Conservation (phyloP, 805 yeast species). For the Cyberlindnera meyerae region DNA sequence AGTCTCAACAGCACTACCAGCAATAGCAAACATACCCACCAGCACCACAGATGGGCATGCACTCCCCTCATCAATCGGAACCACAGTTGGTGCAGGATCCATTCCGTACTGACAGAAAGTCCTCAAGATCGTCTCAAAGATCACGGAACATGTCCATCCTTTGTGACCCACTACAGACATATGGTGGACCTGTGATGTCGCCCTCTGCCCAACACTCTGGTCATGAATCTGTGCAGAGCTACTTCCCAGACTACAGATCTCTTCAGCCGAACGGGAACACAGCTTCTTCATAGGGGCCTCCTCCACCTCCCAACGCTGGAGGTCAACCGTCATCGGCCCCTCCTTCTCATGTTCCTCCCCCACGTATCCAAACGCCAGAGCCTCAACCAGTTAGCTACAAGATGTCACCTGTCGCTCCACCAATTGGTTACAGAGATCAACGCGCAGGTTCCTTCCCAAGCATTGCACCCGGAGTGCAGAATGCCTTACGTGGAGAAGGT, state of each 20-base stretch:
- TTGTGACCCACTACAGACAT: slow-evolving; percentile 26
- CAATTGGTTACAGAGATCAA: slow-evolving; percentile 13
- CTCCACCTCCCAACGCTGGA: no score
- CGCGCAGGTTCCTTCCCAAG: slow-evolving; percentile 25
- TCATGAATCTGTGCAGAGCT: slow-evolving; percentile 1
- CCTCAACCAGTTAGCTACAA: slow-evolving; percentile 7
- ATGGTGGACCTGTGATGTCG: slow-evolving; percentile 10
- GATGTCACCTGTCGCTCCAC: slow-evolving; percentile 9
- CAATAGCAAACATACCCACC: slow-evolving; percentile 3
- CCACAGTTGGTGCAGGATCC: slow-evolving; percentile 23
- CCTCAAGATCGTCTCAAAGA: slow-evolving; percentile 20
- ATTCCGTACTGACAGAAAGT: slow-evolving; percentile 20
- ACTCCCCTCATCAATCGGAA: slow-evolving; percentile 1
- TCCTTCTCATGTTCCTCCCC: background rate
- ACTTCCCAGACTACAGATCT: slow-evolving; percentile 20
- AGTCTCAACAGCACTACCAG: slow-evolving; percentile 8
- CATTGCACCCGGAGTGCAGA: slow-evolving; percentile 15
- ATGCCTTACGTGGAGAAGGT: slow-evolving; percentile 13
- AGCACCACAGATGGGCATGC: background rate
- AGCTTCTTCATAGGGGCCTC: no score
- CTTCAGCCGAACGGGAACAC: slow-evolving; percentile 3
- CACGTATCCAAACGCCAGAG: slow-evolving; percentile 15
- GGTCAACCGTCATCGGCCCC: no score
- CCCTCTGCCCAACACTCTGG: no score
- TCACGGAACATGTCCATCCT: slow-evolving; percentile 24